phyloP scores from a whole-genome alignment of 2,329 filamentous ascomycete species.

The Ascochyta clinopodiicola region DNA sequence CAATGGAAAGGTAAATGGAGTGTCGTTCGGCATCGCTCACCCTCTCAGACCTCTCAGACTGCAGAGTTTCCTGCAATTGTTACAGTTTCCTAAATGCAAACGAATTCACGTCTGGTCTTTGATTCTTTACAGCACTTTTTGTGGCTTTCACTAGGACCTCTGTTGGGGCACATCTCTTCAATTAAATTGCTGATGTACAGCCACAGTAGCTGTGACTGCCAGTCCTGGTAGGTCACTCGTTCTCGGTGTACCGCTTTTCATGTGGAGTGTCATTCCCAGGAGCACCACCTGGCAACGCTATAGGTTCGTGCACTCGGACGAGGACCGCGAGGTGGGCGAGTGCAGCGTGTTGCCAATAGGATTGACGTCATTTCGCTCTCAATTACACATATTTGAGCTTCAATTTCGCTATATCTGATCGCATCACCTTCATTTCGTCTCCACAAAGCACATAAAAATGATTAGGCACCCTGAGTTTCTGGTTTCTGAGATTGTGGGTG shows the following conservation, averaged over 20 bases:
- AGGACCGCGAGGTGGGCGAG: conserved; percentile 60
- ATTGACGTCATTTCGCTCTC: no score
- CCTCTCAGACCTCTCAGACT: conserved; percentile 55
- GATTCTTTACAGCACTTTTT: conserved; percentile 62
- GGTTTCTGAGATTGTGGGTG: not conserved
- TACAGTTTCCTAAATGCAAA: conserved; percentile 58
- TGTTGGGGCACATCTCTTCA: conserved; percentile 60
- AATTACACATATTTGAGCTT: no score
- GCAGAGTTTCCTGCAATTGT: conserved; percentile 46
- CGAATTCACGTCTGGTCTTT: conserved; percentile 55
- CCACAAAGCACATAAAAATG: not conserved
- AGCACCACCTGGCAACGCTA: conserved; percentile 57
- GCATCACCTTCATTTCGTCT: no score
- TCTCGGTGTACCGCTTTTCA: conserved; percentile 57
- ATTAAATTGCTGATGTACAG: conserved; percentile 60
- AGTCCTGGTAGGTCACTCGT: conserved; percentile 56
- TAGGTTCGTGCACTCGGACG: conserved; percentile 57
- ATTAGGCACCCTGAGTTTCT: not conserved
- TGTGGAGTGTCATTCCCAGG: conserved; percentile 60
- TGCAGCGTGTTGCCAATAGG: conserved; percentile 36
- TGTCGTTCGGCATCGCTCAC: not conserved
- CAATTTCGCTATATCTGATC: no score
- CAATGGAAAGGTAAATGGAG: not conserved
- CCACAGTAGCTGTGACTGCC: conserved; percentile 63
- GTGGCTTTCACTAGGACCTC: conserved; percentile 60